A percentile compares a stretch with the other conserved stretches of the same genome.
These are phyloP conservation scores for Monilinia fructicola DNA, from an alignment of 2,329 filamentous ascomycete genomes.

Conservation along the genomic window DNA sequence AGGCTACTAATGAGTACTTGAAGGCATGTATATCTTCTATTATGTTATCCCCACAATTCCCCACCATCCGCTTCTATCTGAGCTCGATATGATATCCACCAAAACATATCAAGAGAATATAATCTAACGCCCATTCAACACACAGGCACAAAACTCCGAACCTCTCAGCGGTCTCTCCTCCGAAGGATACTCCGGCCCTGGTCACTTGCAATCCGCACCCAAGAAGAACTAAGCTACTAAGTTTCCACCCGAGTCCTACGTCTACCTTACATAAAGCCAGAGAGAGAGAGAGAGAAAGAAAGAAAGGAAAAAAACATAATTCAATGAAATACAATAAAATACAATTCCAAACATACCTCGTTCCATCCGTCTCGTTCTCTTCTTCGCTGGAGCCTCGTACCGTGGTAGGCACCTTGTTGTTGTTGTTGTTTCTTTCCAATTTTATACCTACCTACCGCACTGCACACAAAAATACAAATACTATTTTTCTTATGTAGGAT, in stretches of 20 bases:
- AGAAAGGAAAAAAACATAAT: too few relatives aligned
- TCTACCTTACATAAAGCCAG: slow-evolving; percentile 18
- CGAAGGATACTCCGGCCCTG: slow-evolving; percentile 74
- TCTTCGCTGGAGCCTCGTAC: too few relatives aligned
- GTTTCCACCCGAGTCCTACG: background rate
- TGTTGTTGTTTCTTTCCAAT: too few relatives aligned
- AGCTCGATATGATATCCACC: background rate
- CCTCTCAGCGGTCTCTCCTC: slow-evolving; percentile 82
- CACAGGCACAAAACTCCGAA: slow-evolving; percentile 77
- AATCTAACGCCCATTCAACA: slow-evolving; percentile 22
- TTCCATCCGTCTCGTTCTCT: background rate
- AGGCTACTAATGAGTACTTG: slow-evolving; percentile 90
- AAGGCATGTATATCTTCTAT: slow-evolving; percentile 60
- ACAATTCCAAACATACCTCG: background rate
- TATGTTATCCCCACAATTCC: background rate
- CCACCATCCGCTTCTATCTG: background rate
- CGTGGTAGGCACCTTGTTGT: too few relatives aligned
- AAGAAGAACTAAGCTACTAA: slow-evolving; percentile 35
- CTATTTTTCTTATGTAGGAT: slow-evolving; percentile 17
- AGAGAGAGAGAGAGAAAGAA: slow-evolving; percentile 1
- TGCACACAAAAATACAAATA: background rate
- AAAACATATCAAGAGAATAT: background rate
- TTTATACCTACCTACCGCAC: too few relatives aligned
- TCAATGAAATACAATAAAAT: too few relatives aligned
- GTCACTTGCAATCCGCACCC: slow-evolving; percentile 64